Percentiles rank a stretch among this genome's conserved stretches.
These are phyloP conservation scores for Heterobasidion occidentale DNA, from an alignment of 1,284 basidiomycete genomes.

Conservation along the genomic window DNA sequence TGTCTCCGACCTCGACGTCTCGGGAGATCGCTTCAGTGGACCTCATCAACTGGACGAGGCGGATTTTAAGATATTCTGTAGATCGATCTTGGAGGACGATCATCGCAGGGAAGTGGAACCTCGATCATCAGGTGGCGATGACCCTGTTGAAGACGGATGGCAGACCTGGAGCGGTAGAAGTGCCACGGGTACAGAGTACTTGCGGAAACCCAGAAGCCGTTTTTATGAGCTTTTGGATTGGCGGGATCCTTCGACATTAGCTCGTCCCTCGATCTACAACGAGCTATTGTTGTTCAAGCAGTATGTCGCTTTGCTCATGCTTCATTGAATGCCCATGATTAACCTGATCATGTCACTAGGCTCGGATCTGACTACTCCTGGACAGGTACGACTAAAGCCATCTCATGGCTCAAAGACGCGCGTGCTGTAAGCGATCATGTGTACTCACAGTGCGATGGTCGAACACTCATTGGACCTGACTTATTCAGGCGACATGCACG, in stretches of 20 bases:
- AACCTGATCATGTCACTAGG: neutral
- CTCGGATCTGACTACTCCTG: neutral
- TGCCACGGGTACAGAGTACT: neutral
- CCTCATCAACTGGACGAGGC: neutral
- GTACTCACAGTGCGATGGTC: neutral
- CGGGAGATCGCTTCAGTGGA: neutral
- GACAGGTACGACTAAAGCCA: neutral
- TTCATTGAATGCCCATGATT: neutral
- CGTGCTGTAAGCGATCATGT: neutral
- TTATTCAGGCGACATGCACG: neutral
- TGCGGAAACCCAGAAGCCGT: neutral
- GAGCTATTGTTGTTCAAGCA: neutral
- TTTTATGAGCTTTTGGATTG: neutral
- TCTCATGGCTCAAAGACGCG: neutral
- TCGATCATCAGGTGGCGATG: neutral
- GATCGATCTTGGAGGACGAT: neutral
- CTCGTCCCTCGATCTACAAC: neutral
- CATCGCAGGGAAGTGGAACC: neutral
- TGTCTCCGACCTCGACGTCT: neutral
- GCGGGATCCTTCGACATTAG: neutral
- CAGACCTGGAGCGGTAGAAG: neutral
- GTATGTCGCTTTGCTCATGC: neutral
- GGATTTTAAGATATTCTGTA: neutral
- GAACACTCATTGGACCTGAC: neutral
- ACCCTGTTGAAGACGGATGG: neutral